Evolutionary conservation across 2,329 filamentous ascomycete species (phyloP).

Genomic region (Aspergillus floridensis): DNA sequence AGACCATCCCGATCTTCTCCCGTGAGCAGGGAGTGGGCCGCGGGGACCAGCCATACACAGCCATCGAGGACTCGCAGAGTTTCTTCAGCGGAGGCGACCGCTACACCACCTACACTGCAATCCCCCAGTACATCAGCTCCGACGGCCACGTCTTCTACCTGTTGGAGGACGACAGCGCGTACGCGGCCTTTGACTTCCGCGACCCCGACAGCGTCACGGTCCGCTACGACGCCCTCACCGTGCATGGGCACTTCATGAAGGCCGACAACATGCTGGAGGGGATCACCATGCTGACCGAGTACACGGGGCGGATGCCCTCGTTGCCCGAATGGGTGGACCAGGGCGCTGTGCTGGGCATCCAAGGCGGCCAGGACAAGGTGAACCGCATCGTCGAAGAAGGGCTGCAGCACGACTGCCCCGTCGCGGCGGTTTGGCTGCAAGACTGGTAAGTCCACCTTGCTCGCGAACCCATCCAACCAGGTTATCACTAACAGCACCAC

Average conservation of each 20-base stretch:
- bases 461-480: no score
- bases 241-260: no score
- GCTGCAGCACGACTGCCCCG: no score
- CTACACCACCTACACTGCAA: slow-evolving; percentile 35
- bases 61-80: slow-evolving; percentile 12
- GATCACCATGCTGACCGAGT: slow-evolving; percentile 34
- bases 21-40: slow-evolving; percentile 26
- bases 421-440: no score
- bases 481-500: neutral
- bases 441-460: no score
- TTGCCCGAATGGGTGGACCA: slow-evolving; percentile 30
- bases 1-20: slow-evolving; percentile 24
- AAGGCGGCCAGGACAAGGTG: no score
- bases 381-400: no score
- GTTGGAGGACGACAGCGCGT: slow-evolving; percentile 29
- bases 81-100: slow-evolving; percentile 29
- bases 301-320: slow-evolving; percentile 34
- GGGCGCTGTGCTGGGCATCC: slow-evolving; percentile 29
- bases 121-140: slow-evolving; percentile 27
- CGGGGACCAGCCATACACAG: slow-evolving; percentile 23
- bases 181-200: slow-evolving; percentile 33
- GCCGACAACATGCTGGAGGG: slow-evolving; percentile 25
- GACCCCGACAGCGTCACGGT: neutral
- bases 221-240: no score
- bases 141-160: slow-evolving; percentile 25